Base-by-base conservation (phyloP, 495 filamentous ascomycete species). In the Lineolata rhizophorae region DNA sequence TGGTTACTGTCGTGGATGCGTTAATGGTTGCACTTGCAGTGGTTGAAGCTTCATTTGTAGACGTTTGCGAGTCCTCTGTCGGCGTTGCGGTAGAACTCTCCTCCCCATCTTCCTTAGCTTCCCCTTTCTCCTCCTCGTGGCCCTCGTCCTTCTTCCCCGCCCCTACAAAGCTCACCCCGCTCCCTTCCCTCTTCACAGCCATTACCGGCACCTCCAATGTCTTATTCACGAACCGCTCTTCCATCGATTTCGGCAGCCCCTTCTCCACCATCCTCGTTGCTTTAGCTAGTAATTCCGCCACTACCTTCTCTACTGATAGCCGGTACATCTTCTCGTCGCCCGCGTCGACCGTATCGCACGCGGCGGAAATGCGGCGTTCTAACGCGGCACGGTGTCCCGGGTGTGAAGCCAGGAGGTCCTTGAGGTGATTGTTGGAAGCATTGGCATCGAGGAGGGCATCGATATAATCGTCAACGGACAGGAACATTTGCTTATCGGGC, bases 311-410 rank as follows among this genome's bases (percentile, higher is more conserved):
- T 36, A 71, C 58, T 38, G 56, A 85, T 14, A 87, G 60, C 17
- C 78, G 68, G 49, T 79, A 85, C 70, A 87, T 76, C 28, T 48
- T 62, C 46, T 92, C 82, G 29, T 78, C 78, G 8, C 78, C 79
- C 2, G 72, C 75, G 27, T 84, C 72, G 8, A 82, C 76, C 0
- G 55, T 67, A 41, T 92, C 84, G 44, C 83, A 83, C 2, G 85
- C 60, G 1, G 57, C 62, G 8, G 54, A 56, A 41, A 87, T 66
- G 5, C 72, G 59, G 5, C 43, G 37, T 30, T 64, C 53, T n/a
- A n/a, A n/a, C n/a, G n/a, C n/a, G n/a, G n/a, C n/a, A n/a, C n/a
- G n/a, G n/a, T n/a, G n/a, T n/a, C n/a, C n/a, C n/a, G n/a, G n/a
- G n/a, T n/a, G n/a, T 3, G 75, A 6, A 6, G 22, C 22, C n/a